These are phyloP conservation scores for Triticum monococcum DNA, from an alignment of 176 grass and related monocot genomes.

Conservation along the genomic window DNA sequence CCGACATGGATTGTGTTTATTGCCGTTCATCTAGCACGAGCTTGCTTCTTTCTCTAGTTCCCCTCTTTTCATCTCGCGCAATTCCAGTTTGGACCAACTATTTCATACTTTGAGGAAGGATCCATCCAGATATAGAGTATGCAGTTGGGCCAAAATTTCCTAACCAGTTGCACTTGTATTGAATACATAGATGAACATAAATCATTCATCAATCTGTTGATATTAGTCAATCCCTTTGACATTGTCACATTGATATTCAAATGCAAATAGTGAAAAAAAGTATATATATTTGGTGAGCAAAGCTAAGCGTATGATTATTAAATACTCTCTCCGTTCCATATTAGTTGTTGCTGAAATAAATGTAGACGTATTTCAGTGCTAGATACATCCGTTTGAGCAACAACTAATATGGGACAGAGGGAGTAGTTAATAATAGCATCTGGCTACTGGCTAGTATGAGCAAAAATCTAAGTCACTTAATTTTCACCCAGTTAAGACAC, in stretches of 20 bases:
- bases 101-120: background rate
- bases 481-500: background rate
- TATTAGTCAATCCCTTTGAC: background rate
- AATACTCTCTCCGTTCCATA: background rate
- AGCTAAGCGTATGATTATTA: background rate
- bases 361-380: too few relatives aligned
- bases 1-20: background rate
- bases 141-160: background rate
- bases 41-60: background rate
- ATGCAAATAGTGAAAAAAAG: background rate
- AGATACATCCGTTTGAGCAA: too few relatives aligned
- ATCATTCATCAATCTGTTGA: background rate
- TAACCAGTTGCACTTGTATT: background rate
- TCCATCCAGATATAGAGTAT: background rate
- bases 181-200: background rate
- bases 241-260: conserved; percentile 1
- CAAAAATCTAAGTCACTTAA: background rate
- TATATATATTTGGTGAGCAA: background rate
- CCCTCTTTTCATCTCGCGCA: background rate
- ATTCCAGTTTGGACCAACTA: background rate
- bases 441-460: background rate
- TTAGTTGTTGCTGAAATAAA: too few relatives aligned
- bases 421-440: background rate
- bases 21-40: background rate
- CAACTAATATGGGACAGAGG: too few relatives aligned